Evolutionary conservation across 2,329 filamentous ascomycete species (phyloP), one percentile per base, ranked within the genome.

Genomic region (Aspergillus ruber): DNA sequence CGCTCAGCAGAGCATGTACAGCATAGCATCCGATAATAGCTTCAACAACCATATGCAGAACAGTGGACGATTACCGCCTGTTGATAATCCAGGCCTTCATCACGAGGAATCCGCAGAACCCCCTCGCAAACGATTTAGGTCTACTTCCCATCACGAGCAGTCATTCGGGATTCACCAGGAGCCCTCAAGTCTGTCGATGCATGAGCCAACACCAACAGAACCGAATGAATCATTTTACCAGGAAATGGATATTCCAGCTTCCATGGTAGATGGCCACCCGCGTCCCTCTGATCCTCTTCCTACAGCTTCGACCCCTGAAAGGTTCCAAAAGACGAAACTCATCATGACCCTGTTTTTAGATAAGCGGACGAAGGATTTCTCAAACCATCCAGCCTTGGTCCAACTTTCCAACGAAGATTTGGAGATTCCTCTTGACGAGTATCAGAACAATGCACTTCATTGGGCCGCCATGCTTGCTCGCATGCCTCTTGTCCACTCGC

Each of bases 391-490:
- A 9, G 85, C 87, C 35, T 80, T 98, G 35, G 77, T 83, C 42
- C 83, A 83, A 8, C 77, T 96, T 47, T 85, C 83, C 1, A 82
- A 88, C 0, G 74, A 84, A 35, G 91, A 98, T 56, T 79, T 97
- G 18, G 93, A 98, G 61, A 85, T 93, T 65, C 91, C 93, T 1
- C 88, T 98, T 48, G 93, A 98, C 62, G 80, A 85, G 21, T 89
- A 89, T 50, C 89, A 65, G 20, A 74, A 97, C 62, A 97, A 90
- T 15, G 90, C 90, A 2, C 75, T 98, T 36, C 91, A 97, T 63
- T 98, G 93, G 93, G 93, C 93, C 2, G 90, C 93, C 4, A 96
- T 93, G 4, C 76, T 98, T 42, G 90, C 90, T 2, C 85, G 91
- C 13, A 85, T 95, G 64, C 81, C 87, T 1, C 76, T 98, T 5